Evolutionary conservation across 2,329 filamentous ascomycete genomes (phyloP).

Genomic region (Lithohypha guttulata): DNA sequence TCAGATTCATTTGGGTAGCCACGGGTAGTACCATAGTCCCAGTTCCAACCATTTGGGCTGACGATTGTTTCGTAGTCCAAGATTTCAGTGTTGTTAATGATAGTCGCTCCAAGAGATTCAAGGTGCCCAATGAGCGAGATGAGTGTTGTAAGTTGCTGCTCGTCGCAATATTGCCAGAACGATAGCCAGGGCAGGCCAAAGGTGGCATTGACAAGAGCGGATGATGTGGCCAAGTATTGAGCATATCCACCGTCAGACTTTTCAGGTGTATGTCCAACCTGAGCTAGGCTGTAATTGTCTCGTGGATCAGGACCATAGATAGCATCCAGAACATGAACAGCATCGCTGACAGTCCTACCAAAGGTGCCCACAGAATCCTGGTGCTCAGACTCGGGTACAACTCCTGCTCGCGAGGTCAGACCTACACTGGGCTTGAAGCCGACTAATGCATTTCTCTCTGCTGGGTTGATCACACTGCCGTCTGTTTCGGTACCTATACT

Average conservation of each 20-base stretch:
- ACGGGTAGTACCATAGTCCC: slow-evolving; percentile 54
- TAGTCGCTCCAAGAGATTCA: slow-evolving; percentile 49
- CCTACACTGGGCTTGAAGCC: slow-evolving; percentile 70
- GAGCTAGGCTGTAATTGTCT: slow-evolving; percentile 56
- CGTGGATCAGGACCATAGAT: slow-evolving; percentile 54
- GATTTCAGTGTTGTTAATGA: slow-evolving; percentile 61
- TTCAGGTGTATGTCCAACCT: slow-evolving; percentile 43
- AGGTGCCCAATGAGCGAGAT: slow-evolving; percentile 44
- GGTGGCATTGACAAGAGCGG: slow-evolving; percentile 47
- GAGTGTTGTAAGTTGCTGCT: slow-evolving; percentile 46
- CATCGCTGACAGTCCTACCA: slow-evolving; percentile 58
- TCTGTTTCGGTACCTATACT: slow-evolving; percentile 66
- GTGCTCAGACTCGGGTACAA: slow-evolving; percentile 56
- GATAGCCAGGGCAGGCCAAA: slow-evolving; percentile 64
- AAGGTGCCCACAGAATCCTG: slow-evolving; percentile 62
- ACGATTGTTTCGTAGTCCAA: slow-evolving; percentile 52
- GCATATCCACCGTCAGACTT: slow-evolving; percentile 48
- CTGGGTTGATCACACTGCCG: slow-evolving; percentile 60
- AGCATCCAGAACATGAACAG: slow-evolving; percentile 53
- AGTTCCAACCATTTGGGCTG: slow-evolving; percentile 60
- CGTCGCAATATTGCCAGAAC: slow-evolving; percentile 55
- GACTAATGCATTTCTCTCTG: slow-evolving; percentile 57
- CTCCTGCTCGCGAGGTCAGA: slow-evolving; percentile 52
- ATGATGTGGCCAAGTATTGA: slow-evolving; percentile 44
- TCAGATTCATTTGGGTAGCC: slow-evolving; percentile 62